These are phyloP conservation scores for Herpetospermum pedunculosum DNA, from an alignment of 306 rosid genomes.

Conservation along the genomic window DNA sequence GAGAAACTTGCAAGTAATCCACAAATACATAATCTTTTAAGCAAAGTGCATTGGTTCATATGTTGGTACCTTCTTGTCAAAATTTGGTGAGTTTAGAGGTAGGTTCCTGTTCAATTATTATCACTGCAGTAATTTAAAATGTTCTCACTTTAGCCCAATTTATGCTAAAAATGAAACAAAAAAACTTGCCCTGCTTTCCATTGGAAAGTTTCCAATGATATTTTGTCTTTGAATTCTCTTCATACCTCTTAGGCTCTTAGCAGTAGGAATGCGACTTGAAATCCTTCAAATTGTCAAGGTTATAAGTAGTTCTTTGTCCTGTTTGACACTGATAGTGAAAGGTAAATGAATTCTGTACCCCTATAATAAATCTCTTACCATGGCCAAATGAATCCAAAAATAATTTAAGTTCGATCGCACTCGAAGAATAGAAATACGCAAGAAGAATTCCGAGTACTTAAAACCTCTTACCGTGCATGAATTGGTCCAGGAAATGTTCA, in stretches of 20 bases:
- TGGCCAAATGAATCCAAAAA: not conserved
- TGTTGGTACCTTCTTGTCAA: not conserved
- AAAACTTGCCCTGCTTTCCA: not conserved
- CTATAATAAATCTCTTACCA: not conserved
- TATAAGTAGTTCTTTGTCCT: not conserved
- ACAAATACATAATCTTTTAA: not conserved
- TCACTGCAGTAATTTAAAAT: not conserved
- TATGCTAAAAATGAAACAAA: not conserved
- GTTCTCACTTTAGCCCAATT: not conserved
- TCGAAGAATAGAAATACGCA: not conserved
- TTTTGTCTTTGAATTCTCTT: not conserved
- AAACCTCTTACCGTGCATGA: not conserved
- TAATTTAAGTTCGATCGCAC: not conserved
- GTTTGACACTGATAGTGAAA: not conserved
- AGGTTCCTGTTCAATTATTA: not conserved
- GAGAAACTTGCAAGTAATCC: not conserved
- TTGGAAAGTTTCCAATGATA: not conserved
- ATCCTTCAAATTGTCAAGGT: not conserved
- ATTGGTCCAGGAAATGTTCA: not conserved
- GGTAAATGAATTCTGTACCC: too few species aligned
- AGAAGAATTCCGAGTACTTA: not conserved
- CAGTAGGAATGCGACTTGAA: not conserved
- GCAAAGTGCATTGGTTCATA: not conserved
- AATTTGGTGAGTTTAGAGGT: not conserved
- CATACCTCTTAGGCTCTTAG: not conserved